These are phyloP conservation scores for Umbilicaria muhlenbergii DNA, from an alignment of 495 filamentous ascomycete genomes.

Conservation along the genomic window DNA sequence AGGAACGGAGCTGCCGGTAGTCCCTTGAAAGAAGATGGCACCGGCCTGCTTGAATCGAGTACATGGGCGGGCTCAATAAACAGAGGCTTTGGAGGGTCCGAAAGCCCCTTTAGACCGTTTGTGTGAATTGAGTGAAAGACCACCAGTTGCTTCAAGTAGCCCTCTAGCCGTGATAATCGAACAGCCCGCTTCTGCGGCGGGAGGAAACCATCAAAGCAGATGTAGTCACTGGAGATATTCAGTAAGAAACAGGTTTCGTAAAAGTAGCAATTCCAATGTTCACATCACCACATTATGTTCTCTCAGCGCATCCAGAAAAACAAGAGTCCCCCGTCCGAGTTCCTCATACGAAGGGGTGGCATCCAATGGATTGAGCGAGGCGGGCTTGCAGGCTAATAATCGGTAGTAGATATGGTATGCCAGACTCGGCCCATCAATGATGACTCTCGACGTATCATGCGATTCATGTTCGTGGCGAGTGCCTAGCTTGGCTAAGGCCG, in stretches of 20 bases:
- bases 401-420: conserved; percentile 52
- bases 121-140: conserved; percentile 14
- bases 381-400: conserved; percentile 26
- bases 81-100: not conserved
- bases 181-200: conserved; percentile 40
- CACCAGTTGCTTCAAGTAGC: conserved; percentile 25
- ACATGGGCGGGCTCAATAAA: conserved; percentile 3
- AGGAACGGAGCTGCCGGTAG: conserved; percentile 48
- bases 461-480: conserved; percentile 1
- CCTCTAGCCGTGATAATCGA: conserved; percentile 35
- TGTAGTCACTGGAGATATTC: conserved; percentile 23
- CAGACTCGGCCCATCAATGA: conserved; percentile 64
- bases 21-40: conserved; percentile 9
- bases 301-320: conserved; percentile 42
- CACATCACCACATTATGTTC: conserved; percentile 42
- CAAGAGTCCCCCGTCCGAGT: conserved; percentile 39
- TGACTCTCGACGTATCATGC: conserved; percentile 21
- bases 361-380: conserved; percentile 27
- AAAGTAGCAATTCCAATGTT: conserved; percentile 3
- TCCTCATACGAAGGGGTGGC: conserved; percentile 42
- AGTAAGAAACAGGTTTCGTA: not conserved
- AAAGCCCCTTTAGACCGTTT: not conserved
- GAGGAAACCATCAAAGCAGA: conserved; percentile 69
- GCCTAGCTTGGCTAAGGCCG: conserved; percentile 28
- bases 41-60: not conserved